Evolutionary conservation across 1,139 yeast genomes (phyloP).

Genomic region (Yamadazyma aaseri): DNA sequence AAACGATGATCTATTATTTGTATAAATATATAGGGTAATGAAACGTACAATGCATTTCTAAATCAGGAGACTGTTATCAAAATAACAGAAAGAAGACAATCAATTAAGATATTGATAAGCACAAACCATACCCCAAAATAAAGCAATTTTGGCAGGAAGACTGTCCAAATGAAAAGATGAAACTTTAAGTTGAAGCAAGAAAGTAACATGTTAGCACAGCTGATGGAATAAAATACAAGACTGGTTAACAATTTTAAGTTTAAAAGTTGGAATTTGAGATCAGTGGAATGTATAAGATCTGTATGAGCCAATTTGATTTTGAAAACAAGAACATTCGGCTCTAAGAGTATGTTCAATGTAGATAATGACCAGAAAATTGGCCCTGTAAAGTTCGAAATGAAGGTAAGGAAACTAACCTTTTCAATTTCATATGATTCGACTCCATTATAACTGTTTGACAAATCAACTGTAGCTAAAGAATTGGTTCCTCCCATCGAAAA

Average conservation of each 20-base stretch:
- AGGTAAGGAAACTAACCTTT: conserved; percentile 78
- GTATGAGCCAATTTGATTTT: conserved; percentile 10
- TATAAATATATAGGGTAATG: background rate
- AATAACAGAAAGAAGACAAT: conserved; percentile 23
- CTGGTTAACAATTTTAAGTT: conserved; percentile 34
- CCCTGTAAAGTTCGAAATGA: conserved; percentile 78
- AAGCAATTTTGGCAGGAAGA: conserved; percentile 87
- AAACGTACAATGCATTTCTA: background rate
- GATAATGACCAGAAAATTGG: conserved; percentile 82
- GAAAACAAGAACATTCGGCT: conserved; percentile 20
- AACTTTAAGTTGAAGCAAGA: conserved; percentile 77
- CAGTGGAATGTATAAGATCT: conserved; percentile 11
- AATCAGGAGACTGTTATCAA: conserved; percentile 9
- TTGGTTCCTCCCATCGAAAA: conserved; percentile 91
- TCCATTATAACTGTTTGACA: conserved; percentile 92
- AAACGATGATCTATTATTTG: background rate
- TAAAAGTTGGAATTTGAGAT: conserved; percentile 21
- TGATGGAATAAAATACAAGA: conserved; percentile 55
- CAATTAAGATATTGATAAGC: conserved; percentile 48
- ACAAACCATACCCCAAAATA: conserved; percentile 78
- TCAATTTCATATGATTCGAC: conserved; percentile 63
- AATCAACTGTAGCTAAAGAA: conserved; percentile 85
- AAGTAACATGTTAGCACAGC: conserved; percentile 56
- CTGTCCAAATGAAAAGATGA: conserved; percentile 96
- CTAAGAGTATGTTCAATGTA: conserved; percentile 45